Base-by-base conservation (phyloP, 371 early-diverging fungal species). In the Apophysomyces ossiformis region DNA sequence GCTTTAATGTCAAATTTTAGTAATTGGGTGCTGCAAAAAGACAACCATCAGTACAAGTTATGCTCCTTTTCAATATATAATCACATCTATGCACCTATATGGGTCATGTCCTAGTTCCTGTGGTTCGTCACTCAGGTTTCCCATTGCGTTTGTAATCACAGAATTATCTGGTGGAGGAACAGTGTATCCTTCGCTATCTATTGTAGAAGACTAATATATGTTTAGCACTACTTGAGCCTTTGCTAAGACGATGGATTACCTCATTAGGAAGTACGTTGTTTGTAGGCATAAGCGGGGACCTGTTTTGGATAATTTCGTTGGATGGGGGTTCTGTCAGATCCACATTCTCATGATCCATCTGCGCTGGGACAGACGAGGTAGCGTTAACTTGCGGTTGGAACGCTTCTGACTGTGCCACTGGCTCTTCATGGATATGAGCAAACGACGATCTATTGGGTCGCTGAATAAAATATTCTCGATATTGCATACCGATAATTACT, bases 141-240 rank as follows among this genome's bases (percentile, higher is more conserved):
- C 16, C 70, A 69, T 63, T 57, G 26, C 54, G 56, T 73, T 73
- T 0, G 81, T 69, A 70, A 72, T 76, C 32, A 64, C 69, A 11
- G 76, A 72, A 37, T 72, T 73, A 60, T 78, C 77, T 0, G 77
- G 71, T 6, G 78, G 78, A 37, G 83, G 83, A 26, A 79, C 70
- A 7, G 80, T 66, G 47, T 74, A 83, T 13, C 83, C 83, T 43
- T 83, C 78, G 6, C 73, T 67, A 66, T 83, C 83, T 1, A 83
- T 70, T 2, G 69, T n/a, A 12, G 68, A 66, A 56, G 69, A 45
- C 73, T 21, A 50, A 21, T 50, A 8, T 41, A 41, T 13, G 41
- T 41, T 41, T 8, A 41, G 41, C 6, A 41, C 32, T 41, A 41
- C 6, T 41, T 41, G 8, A 11, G 1, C 41, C 13, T 41, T 41